These are phyloP conservation scores for Boeremia lycopersici DNA, from an alignment of 2,329 filamentous ascomycete species.

Conservation along the genomic window DNA sequence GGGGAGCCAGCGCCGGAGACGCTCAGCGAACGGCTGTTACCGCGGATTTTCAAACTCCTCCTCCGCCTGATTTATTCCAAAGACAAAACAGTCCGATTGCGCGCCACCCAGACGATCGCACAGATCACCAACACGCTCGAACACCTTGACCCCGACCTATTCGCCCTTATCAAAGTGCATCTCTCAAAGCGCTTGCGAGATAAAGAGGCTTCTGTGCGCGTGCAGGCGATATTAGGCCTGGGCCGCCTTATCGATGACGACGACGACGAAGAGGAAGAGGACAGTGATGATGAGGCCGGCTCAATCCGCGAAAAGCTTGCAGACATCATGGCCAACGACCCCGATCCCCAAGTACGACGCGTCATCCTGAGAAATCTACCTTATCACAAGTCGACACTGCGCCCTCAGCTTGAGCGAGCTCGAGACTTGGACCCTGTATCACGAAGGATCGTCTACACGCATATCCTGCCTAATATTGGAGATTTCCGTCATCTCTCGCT, in stretches of 20 bases:
- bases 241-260: conserved; percentile 76
- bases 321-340: conserved; percentile 89
- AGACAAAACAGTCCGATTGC: conserved; percentile 90
- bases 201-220: conserved; percentile 89
- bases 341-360: conserved; percentile 88
- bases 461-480: conserved; percentile 83
- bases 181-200: conserved; percentile 87
- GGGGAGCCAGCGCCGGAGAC: conserved; percentile 73
- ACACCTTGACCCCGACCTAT: conserved; percentile 89
- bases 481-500: conserved; percentile 94
- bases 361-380: conserved; percentile 91
- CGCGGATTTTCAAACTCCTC: conserved; percentile 73
- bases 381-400: conserved; percentile 72
- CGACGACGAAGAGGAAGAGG: conserved; percentile 63
- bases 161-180: conserved; percentile 78
- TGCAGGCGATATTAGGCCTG: conserved; percentile 91
- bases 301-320: conserved; percentile 83
- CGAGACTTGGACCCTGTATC: conserved; percentile 87
- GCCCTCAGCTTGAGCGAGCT: conserved; percentile 87
- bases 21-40: conserved; percentile 79
- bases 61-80: conserved; percentile 81
- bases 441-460: conserved; percentile 82
- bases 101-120: conserved; percentile 86
- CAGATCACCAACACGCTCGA: conserved; percentile 93
- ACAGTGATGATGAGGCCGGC: conserved; percentile 69